Evolutionary conservation across 2,329 filamentous ascomycete species (phyloP), one percentile per base, ranked within the genome.

Genomic region (Colletotrichum paranaense): DNA sequence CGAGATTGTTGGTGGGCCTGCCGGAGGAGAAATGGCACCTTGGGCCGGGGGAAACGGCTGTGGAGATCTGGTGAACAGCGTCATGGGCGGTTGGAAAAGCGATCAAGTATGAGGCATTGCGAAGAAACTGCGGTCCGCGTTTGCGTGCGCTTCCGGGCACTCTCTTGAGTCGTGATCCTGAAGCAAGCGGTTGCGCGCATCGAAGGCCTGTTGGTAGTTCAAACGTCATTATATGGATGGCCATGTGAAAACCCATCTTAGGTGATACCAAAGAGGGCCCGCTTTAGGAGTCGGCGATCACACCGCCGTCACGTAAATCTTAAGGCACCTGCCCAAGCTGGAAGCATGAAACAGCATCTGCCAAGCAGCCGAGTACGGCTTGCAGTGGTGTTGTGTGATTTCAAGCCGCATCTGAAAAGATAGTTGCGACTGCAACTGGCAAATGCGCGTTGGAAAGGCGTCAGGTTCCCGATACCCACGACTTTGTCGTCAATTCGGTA

Each of bases 1-100:
- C 71, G 67, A 73, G 67, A 73, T 66, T 73, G 60, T 70, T 60
- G 24, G 65, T 72, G 69, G 69, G 68, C 28, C 58, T 28, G 52
- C 57, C 49, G 28, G 49, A 52, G 22, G 32, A 71, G 57, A 56
- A 35, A 35, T 49, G 56, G 63, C 63, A 30, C 49, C 26, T 26
- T 28, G 38, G n/a, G 55, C 67, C 60, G 26, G 30, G 46, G 67
- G 42, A 32, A 56, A 66, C 49, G 53, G 42, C 55, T 56, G 35
- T 66, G 19, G 32, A 32, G 24, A 38, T 38, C 35, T 22, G 19
- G 26, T 8, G 16, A 38, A 11, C n/a, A 12, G 24, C 38, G 59
- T 62, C 59, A 49, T 42, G 11, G 24, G 57, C 32, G 11, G 11
- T 58, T 58, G 55, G 55, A n/a, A 52, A 28, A 49, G 42, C 42